Conservation (phyloP, 2,329 filamentous ascomycete genomes). For the Penicillium sp. region DNA sequence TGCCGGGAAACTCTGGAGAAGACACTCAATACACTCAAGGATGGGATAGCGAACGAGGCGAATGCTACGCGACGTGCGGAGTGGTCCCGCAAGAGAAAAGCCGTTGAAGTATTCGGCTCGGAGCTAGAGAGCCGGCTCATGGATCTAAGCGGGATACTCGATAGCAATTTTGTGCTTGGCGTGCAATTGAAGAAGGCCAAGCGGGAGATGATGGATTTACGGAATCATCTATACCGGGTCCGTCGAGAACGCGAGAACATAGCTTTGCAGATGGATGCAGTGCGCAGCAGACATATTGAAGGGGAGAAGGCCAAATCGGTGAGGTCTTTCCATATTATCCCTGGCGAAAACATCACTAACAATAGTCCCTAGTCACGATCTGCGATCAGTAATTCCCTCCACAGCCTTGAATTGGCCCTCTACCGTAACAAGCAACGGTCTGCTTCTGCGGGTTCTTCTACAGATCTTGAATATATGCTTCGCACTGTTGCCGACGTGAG, state of each 20-base stretch:
- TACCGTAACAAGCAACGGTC: conserved; percentile 36
- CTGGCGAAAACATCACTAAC: conserved; percentile 8
- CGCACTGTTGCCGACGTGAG: conserved; percentile 44
- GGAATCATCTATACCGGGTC: conserved; percentile 48
- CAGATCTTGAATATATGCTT: conserved; percentile 43
- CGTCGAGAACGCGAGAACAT: conserved; percentile 49
- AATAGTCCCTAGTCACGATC: conserved; percentile 33
- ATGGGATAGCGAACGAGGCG: conserved; percentile 40
- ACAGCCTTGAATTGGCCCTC: conserved; percentile 41
- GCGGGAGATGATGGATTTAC: conserved; percentile 45
- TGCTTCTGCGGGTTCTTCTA: conserved; percentile 23
- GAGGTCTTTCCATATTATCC: conserved; percentile 7
- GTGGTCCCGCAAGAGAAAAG: conserved; percentile 46
- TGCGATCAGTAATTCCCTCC: conserved; percentile 43
- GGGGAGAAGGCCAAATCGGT: conserved; percentile 39
- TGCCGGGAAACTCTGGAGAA: conserved; percentile 51
- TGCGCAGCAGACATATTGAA: conserved; percentile 42
- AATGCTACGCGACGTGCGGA: conserved; percentile 40
- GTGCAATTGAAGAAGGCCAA: conserved; percentile 46
- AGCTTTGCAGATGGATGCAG: conserved; percentile 50
- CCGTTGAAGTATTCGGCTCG: conserved; percentile 48
- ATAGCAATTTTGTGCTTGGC: conserved; percentile 49
- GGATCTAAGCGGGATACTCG: conserved; percentile 52
- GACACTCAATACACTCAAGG: conserved; percentile 43
- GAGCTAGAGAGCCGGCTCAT: conserved; percentile 51